Percentiles rank a stretch among this genome's conserved stretches.
Evolutionary conservation across 306 rosid genomes (phyloP).

Genomic region (Castanea crenata): DNA sequence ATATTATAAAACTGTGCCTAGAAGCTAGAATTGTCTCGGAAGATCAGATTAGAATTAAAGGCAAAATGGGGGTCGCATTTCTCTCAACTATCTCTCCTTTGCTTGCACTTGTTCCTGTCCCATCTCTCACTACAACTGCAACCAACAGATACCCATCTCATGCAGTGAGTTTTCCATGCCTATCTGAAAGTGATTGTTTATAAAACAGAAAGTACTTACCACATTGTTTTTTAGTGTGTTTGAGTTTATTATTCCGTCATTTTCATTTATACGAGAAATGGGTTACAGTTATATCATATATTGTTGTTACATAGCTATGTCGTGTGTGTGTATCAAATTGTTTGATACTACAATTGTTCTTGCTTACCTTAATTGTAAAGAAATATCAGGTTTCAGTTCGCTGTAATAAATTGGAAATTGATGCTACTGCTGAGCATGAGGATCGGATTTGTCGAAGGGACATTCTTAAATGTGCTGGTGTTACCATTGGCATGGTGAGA

Average conservation of each 20-base stretch:
- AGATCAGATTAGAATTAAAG: background rate
- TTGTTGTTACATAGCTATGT: background rate
- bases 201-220: background rate
- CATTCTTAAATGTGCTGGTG: conserved; percentile 65
- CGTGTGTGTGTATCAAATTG: background rate
- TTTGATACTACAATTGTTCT: background rate
- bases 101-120: conserved; percentile 37
- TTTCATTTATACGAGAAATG: conserved; percentile 7
- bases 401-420: conserved; percentile 44
- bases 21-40: background rate
- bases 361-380: conserved; percentile 1
- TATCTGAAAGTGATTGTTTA: background rate
- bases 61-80: conserved; percentile 64
- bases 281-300: background rate
- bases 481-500: conserved; percentile 71
- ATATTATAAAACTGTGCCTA: background rate
- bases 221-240: conserved; percentile 1
- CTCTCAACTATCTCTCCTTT: conserved; percentile 54
- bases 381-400: conserved; percentile 53
- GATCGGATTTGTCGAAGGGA: conserved; percentile 39
- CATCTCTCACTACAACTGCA: conserved; percentile 21
- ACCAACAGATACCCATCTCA: conserved; percentile 38
- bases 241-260: background rate
- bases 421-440: conserved; percentile 27
- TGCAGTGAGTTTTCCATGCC: conserved; percentile 47